A percentile compares a stretch with the other conserved stretches of the same genome.
Conservation (phyloP, 371 early-diverging fungal species). For the Smittium culicis region DNA sequence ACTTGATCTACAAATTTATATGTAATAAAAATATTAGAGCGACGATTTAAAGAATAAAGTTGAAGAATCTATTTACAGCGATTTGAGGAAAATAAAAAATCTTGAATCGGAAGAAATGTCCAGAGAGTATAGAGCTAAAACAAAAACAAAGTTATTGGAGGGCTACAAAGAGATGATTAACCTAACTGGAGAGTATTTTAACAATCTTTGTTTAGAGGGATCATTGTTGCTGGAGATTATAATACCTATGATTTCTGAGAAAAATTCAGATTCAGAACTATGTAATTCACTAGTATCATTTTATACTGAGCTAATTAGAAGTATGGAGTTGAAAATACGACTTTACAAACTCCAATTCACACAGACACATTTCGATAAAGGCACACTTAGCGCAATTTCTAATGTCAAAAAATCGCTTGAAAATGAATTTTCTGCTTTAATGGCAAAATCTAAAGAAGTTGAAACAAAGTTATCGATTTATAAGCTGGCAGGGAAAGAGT, state of each 20-base stretch:
- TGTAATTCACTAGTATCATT: background rate
- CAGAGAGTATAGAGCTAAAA: background rate
- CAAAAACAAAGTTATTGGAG: background rate
- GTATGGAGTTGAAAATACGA: background rate
- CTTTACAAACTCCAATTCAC: background rate
- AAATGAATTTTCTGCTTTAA: background rate
- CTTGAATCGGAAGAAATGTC: background rate
- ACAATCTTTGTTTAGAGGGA: background rate
- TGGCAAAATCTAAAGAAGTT: background rate
- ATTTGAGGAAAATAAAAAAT: background rate
- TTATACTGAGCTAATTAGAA: background rate
- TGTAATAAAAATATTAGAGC: background rate
- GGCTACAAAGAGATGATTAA: background rate
- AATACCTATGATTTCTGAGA: background rate
- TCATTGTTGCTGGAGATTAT: background rate
- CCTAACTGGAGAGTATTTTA: background rate
- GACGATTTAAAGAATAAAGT: background rate
- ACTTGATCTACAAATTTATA: background rate
- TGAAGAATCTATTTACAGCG: background rate
- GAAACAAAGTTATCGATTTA: background rate
- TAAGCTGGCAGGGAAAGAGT: background rate
- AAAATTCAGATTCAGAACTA: background rate
- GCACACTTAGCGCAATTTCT: background rate
- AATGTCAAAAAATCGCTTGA: background rate
- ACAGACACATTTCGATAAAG: background rate